Evolutionary conservation across 352 stramenopile species (phyloP), one percentile per base, ranked within the genome.

Genomic region (Saprolegnia parasitica): DNA sequence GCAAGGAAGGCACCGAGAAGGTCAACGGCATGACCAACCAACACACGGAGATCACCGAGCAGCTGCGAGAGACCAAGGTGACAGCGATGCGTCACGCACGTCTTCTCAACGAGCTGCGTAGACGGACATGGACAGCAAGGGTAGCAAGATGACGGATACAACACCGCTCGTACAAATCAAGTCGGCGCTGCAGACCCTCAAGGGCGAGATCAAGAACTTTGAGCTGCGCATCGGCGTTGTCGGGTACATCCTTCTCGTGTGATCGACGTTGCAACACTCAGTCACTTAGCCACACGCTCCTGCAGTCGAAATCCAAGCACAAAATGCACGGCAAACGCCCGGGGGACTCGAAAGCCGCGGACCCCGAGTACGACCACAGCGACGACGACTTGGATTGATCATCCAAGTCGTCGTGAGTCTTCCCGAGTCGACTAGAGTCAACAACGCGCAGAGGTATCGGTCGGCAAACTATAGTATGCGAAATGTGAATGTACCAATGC

Each of bases 81-180:
- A 20, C 6, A 4, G 23, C 21, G 56, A 39, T 15, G 16, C 20
- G 13, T 5, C 24, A 37, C 5, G 10, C 5, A 10, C 26, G 15
- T 16, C 1, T 63, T 1, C 9, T 61, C 21, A 40, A 24, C 20
- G 18, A 29, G 18, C 4, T 60, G 35, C n/a, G 23, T 49, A 71
- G 63, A 68, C 67, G 40, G 74, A 87, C 40, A 90, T 92, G 81
- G 86, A 93, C 74, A 81, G 86, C 37, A 84, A 84, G 11, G 84
- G 84, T 21, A 86, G 78, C 73, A 94, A 91, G 73, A 92, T 94
- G 86, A 94, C 84, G 10, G 83, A 94, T 72, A 94, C 86, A 56
- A 86, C 83, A 54, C 86, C 86, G 37, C 83, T 93, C 6, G 86
- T 92, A 63, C 77, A 89, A 55, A 93, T 94, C 78, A 94, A 94